phyloP scores from a whole-genome alignment of 495 filamentous ascomycete species.

The Xylaria sp. region DNA sequence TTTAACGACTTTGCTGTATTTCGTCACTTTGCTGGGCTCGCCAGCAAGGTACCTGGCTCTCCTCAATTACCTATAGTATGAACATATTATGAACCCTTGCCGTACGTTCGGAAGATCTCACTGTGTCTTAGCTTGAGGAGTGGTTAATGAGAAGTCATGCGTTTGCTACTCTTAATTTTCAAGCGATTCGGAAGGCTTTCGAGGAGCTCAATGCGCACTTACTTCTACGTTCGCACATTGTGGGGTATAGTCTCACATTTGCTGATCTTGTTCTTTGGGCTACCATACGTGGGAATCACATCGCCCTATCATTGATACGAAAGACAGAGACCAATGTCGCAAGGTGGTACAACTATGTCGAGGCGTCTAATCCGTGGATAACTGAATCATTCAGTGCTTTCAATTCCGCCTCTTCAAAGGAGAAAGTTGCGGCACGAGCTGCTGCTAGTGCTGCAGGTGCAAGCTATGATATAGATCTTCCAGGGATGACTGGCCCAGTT shows the following conservation, averaged over 20 bases:
- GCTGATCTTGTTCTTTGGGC: conserved; percentile 2
- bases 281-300: conserved; percentile 1
- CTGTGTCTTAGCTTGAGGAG: background rate
- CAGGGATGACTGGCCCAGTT: conserved; percentile 69
- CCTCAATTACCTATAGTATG: background rate
- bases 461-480: conserved; percentile 76
- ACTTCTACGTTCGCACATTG: background rate
- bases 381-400: conserved; percentile 32
- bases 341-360: conserved; percentile 78
- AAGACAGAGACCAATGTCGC: conserved; percentile 45
- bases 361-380: conserved; percentile 66
- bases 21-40: background rate
- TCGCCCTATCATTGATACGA: background rate
- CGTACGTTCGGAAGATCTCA: background rate
- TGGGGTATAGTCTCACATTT: background rate
- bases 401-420: conserved; percentile 52
- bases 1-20: background rate
- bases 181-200: too few relatives aligned
- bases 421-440: conserved; percentile 53
- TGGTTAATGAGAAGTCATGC: too few relatives aligned
- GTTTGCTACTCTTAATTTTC: too few relatives aligned
- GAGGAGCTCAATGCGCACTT: background rate
- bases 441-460: conserved; percentile 71
- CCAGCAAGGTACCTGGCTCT: background rate
- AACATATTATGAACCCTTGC: background rate